Conservation (phyloP, 371 early-diverging fungal genomes). For the Dinochytrium kinnereticum region DNA sequence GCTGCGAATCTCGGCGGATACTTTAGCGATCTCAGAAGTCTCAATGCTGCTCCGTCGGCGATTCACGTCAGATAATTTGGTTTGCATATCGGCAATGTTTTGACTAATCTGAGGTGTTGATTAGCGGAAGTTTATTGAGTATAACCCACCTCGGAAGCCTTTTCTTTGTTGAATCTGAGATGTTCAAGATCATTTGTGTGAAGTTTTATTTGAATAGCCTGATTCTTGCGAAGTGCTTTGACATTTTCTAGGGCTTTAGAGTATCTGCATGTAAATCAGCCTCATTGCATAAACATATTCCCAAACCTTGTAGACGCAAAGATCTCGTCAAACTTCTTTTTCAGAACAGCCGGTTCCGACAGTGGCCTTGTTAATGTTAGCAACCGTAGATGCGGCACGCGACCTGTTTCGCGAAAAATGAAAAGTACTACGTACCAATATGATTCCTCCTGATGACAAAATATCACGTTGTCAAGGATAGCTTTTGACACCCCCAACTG, state of each 20-base stretch:
- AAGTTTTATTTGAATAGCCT: constrained; percentile 67
- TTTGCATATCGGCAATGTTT: constrained; percentile 13
- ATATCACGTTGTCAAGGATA: constrained; percentile 98
- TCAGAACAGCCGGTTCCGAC: constrained; percentile 86
- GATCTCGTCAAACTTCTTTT: constrained; percentile 99
- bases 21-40: constrained; percentile 43
- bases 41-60: constrained; percentile 50
- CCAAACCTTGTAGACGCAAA: constrained; percentile 87
- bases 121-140: not conserved
- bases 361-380: constrained; percentile 75
- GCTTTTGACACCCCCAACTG: constrained; percentile 91
- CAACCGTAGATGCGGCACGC: too few species aligned
- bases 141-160: constrained; percentile 68
- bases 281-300: not conserved
- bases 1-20: constrained; percentile 25
- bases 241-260: constrained; percentile 92
- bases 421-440: constrained; percentile 72
- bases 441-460: constrained; percentile 99
- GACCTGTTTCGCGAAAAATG: not conserved
- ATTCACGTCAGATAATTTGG: constrained; percentile 9
- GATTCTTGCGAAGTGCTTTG: constrained; percentile 78
- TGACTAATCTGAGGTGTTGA: not conserved
- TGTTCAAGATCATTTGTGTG: constrained; percentile 70
- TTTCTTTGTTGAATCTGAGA: constrained; percentile 70
- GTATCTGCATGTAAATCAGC: too few species aligned